Evolutionary conservation across 2,329 filamentous ascomycete species (phyloP), one percentile per base, ranked within the genome.

Genomic region (Pezicula radicicola): DNA sequence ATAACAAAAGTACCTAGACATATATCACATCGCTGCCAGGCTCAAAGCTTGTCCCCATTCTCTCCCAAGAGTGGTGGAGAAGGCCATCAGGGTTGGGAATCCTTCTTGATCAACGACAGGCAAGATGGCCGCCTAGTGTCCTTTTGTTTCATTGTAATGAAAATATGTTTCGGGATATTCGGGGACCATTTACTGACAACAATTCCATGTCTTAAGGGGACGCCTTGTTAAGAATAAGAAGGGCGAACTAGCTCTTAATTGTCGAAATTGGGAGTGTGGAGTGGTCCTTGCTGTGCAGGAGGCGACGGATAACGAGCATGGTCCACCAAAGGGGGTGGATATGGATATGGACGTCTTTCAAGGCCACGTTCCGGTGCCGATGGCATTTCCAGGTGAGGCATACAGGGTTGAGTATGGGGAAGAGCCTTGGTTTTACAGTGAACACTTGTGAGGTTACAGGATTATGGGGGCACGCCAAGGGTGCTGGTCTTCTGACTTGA

Each of bases 211-310:
- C 18, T 19, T 39, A 43, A 90, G 88, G 93, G 94, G 93, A 19
- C 84, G 84, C 44, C 71, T 96, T 28, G 81, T 85, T 49, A 84
- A 85, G 63, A 87, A 95, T 62, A 83, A 79, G 59, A 71, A 68
- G 7, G 85, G 85, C 55, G 70, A 80, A 55, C 81, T 84, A 12
- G 96, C 91, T 68, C 76, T 97, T 56, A 91, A 81, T 56, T 91
- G 88, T 68, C 84, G 89, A 50, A 99, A 97, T 68, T 97, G 93
- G 92, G 94, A 97, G 71, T 96, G 91, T 65, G 94, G 94, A 35
- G 89, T 99, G 1, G 62, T 97, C 21, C 67, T 97, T 39, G 84
- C 85, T 9, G 74, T 88, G 21, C 61, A 58, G 40, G 51, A 63
- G 48, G 42, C 44, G 28, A 16, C n/a, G 12, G 27, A 21, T 45